phyloP scores from a whole-genome alignment of 1,139 yeast genomes.

The Diutina sp. region DNA sequence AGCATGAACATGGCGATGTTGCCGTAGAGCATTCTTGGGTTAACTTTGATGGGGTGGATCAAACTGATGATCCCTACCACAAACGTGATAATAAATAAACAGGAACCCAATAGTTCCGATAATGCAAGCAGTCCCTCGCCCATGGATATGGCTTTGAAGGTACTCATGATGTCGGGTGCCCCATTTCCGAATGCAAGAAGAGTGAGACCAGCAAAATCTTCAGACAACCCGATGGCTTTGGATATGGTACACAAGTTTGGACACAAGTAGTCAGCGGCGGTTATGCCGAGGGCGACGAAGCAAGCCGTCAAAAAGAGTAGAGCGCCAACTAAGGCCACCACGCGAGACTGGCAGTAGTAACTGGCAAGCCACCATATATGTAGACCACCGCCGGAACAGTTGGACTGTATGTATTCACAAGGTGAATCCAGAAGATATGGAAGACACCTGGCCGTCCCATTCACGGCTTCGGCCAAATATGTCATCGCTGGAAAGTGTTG shows the following conservation, averaged over 20 bases:
- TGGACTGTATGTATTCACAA: not conserved
- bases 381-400: not conserved
- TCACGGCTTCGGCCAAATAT: not conserved
- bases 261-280: conserved; percentile 67
- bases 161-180: conserved; percentile 78
- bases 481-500: not conserved
- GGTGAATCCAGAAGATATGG: not conserved
- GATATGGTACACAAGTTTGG: conserved; percentile 62
- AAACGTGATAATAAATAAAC: conserved; percentile 61
- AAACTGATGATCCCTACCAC: conserved; percentile 70
- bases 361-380: not conserved
- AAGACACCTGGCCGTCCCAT: not conserved
- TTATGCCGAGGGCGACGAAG: conserved; percentile 53
- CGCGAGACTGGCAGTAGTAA: not conserved
- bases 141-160: conserved; percentile 64
- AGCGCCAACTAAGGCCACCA: not conserved
- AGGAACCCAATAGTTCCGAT: conserved; percentile 83
- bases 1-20: conserved; percentile 30
- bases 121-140: conserved; percentile 68
- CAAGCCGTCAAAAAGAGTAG: conserved; percentile 11
- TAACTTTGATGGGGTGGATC: conserved; percentile 51
- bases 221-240: conserved; percentile 47
- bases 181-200: conserved; percentile 87
- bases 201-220: conserved; percentile 77
- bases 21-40: conserved; percentile 42